phyloP scores from a whole-genome alignment of 2,329 filamentous ascomycete genomes.

The Fusarium hostae region DNA sequence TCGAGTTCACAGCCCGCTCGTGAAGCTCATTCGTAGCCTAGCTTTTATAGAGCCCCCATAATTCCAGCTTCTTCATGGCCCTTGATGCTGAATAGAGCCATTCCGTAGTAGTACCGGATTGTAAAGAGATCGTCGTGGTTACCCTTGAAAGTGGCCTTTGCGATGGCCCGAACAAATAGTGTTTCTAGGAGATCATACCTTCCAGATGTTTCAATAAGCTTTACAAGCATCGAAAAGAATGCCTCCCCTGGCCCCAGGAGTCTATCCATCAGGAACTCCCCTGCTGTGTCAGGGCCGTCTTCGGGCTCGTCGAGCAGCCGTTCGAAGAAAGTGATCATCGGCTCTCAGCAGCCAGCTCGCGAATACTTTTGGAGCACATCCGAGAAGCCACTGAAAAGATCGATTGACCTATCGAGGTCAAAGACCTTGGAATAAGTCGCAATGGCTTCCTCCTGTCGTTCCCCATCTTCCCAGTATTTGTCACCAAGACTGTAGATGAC shows the following conservation, averaged over 20 bases:
- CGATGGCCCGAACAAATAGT: neutral
- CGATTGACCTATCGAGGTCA: neutral
- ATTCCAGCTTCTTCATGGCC: neutral
- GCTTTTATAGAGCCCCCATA: neutral
- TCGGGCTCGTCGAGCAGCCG: neutral
- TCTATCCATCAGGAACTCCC: neutral
- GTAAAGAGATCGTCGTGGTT: fast-evolving
- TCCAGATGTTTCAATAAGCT: neutral
- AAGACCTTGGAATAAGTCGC: neutral
- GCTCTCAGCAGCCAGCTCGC: neutral
- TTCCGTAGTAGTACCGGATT: neutral
- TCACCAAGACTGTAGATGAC: neutral
- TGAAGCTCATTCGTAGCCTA: neutral
- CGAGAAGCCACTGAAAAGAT: neutral
- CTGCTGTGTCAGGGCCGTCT: neutral
- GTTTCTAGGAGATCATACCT: neutral
- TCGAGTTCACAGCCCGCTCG: neutral
- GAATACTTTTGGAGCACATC: neutral
- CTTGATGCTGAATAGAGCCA: neutral
- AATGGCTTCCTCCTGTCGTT: neutral
- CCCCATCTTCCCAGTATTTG: neutral
- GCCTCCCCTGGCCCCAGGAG: fast-evolving
- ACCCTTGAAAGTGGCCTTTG: neutral
- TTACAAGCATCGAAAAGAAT: neutral
- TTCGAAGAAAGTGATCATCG: neutral